phyloP scores from a whole-genome alignment of 2,329 filamentous ascomycete species.

The Botrytis porri region DNA sequence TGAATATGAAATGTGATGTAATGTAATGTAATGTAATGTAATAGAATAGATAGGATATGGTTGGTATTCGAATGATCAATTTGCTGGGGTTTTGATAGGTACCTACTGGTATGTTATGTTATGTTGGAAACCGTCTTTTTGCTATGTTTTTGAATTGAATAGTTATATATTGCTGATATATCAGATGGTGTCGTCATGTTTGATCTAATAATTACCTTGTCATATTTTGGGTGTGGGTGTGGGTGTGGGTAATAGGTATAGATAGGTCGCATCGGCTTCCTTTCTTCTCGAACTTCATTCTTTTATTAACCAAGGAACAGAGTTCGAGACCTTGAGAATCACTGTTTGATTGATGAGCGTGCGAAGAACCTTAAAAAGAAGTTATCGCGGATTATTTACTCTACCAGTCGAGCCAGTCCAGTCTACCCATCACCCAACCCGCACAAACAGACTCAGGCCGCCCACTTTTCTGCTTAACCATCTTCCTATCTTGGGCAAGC shows the following conservation, averaged over 20 bases:
- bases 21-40: no score
- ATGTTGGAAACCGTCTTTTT: neutral
- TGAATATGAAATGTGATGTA: no score
- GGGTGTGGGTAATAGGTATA: no score
- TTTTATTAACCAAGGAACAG: neutral
- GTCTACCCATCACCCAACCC: neutral
- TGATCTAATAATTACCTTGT: neutral
- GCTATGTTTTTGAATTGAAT: no score
- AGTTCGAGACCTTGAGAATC: neutral
- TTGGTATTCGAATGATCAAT: neutral
- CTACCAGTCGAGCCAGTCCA: neutral
- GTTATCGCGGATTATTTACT: neutral
- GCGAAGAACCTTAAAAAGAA: neutral
- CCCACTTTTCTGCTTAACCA: neutral
- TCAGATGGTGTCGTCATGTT: neutral
- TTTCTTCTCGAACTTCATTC: neutral
- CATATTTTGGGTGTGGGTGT: no score
- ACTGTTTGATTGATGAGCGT: neutral
- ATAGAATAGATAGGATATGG: neutral
- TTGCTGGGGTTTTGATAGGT: neutral
- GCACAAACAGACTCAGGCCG: neutral
- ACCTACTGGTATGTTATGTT: neutral
- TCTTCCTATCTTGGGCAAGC: conserved; percentile 6
- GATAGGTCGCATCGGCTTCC: neutral
- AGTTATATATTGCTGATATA: no score